These are phyloP conservation scores for Agrocybe pediades DNA, from an alignment of 768 basidiomycete species.

Conservation along the genomic window DNA sequence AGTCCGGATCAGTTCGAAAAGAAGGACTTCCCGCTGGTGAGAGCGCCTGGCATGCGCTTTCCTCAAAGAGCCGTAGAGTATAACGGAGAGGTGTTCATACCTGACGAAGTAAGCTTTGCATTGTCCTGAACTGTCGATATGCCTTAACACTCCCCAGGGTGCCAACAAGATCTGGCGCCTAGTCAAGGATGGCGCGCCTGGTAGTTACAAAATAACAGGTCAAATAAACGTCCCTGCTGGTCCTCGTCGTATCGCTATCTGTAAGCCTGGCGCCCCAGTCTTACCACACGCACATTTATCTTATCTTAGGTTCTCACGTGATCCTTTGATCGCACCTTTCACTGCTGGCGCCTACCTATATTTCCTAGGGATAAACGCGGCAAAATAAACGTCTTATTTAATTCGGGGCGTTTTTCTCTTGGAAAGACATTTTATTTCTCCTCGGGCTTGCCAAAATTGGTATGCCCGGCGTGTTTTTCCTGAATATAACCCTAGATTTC, in stretches of 20 bases:
- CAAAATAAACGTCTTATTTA: too few species aligned
- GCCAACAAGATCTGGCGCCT: conserved; percentile 69
- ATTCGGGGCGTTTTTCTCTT: too few species aligned
- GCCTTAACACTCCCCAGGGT: conserved; percentile 37
- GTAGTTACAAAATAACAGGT: conserved; percentile 54
- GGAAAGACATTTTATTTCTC: too few species aligned
- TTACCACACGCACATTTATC: too few species aligned
- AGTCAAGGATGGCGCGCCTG: conserved; percentile 38
- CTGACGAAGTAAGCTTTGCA: conserved; percentile 50
- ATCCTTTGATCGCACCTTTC: too few species aligned
- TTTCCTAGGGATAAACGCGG: too few species aligned
- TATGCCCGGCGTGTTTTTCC: too few species aligned
- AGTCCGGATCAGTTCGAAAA: conserved; percentile 38
- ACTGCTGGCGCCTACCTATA: too few species aligned
- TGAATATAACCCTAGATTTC: too few species aligned
- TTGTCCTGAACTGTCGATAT: not conserved
- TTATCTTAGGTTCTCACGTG: too few species aligned
- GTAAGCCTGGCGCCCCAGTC: too few species aligned
- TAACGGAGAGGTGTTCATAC: conserved; percentile 54
- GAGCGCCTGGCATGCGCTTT: conserved; percentile 48
- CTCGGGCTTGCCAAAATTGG: too few species aligned
- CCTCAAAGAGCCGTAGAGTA: conserved; percentile 64
- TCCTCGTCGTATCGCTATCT: conserved; percentile 44
- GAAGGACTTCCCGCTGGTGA: conserved; percentile 40
- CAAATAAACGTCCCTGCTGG: conserved; percentile 54